phyloP scores from a whole-genome alignment of 2,329 filamentous ascomycete species.

The Aspergillus piperis region DNA sequence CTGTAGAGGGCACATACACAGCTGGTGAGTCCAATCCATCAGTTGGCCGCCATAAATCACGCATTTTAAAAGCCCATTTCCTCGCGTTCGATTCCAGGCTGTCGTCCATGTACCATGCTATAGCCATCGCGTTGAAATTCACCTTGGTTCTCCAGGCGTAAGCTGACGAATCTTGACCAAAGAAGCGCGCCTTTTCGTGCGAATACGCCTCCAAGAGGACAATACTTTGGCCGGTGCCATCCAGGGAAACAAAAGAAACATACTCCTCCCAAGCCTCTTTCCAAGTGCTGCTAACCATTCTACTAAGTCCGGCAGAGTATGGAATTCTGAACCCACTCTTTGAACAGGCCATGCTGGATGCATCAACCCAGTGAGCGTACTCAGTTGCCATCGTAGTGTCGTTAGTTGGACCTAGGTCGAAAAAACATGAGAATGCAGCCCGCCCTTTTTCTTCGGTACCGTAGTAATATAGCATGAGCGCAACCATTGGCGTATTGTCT shows the following conservation, averaged over 20 bases:
- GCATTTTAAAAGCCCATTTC: neutral
- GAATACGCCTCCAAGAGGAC: conserved; percentile 4
- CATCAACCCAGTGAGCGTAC: conserved; percentile 10
- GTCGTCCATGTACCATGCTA: conserved; percentile 6
- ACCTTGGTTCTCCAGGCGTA: conserved; percentile 8
- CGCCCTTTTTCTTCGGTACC: conserved; percentile 1
- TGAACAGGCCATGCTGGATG: neutral
- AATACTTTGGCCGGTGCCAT: neutral
- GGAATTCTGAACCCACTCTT: neutral
- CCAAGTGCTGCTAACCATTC: conserved; percentile 4
- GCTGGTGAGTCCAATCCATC: conserved; percentile 8
- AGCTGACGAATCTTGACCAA: neutral
- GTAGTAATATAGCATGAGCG: conserved; percentile 3
- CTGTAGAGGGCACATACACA: neutral
- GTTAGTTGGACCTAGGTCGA: neutral
- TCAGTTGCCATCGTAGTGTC: conserved; percentile 1
- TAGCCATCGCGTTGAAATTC: conserved; percentile 9
- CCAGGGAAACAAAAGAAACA: neutral
- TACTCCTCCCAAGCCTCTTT: conserved; percentile 3
- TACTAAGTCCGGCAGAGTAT: neutral
- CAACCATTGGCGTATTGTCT: neutral
- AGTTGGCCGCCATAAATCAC: conserved; percentile 7
- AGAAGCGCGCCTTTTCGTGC: neutral
- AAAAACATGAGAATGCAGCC: conserved; percentile 3
- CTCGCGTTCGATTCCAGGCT: neutral